Base-by-base conservation (phyloP, 2,329 filamentous ascomycete genomes). In the Anthostomella pinea region DNA sequence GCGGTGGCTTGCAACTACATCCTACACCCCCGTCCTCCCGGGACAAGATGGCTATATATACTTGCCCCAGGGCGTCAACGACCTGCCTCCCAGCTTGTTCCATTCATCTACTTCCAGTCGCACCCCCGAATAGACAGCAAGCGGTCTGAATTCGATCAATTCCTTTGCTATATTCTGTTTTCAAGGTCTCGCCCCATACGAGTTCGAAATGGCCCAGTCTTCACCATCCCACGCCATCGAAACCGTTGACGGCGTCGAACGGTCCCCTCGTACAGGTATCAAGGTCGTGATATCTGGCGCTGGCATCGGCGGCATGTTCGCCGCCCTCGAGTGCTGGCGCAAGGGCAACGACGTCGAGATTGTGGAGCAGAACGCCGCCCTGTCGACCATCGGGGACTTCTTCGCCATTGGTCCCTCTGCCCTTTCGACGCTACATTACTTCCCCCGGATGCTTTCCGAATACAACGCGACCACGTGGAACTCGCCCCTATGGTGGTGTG, bases 401-500 rank as follows among this genome's bases (percentile, higher is more conserved):
- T 39, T 42, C 8, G 7, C 31, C 16, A 39, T 42, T 17, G 39
- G 39, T 2, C 39, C 39, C 13, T 42, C 39, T 28, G 39, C 39
- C 6, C 27, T 42, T 13, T 35, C 39, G n/a, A 42, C 39, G 7
- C 19, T 42, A 13, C 35, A 42, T 20, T 33, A 42, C 16, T 42
- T 39, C 8, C 39, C 39, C 3, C 39, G 29, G 31, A 42, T 42
- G 31, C 35, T 42, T 15, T 35, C 26, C n/a, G 35, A 42, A 23
- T 42, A 42, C 15, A 42, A 39, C 8, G 11, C 27, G 23, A 42
- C 19, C 7, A 11, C 39, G 3, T 39, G 32, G 27, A 42, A 42
- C 9, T 42, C 39, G 3, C 39, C 35, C 19, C 15, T 42, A 3
- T 42, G 39, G 39, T 42, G 39, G 35, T 42, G 39, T 22, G 35